These are phyloP conservation scores for Xylaria venustula DNA, from an alignment of 495 filamentous ascomycete species.

Conservation along the genomic window DNA sequence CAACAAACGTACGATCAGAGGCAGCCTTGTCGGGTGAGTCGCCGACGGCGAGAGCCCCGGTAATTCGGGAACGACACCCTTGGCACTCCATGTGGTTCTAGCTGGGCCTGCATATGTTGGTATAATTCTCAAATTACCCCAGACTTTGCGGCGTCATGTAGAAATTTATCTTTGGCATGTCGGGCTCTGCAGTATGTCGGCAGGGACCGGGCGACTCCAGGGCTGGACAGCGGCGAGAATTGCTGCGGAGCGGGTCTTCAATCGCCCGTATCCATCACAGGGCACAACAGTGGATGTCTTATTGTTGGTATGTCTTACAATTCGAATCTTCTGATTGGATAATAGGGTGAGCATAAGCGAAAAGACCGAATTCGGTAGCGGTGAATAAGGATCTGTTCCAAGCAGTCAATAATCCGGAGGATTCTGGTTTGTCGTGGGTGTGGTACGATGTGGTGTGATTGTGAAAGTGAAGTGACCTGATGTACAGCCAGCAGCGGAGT, in stretches of 20 bases:
- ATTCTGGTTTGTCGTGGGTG: neutral
- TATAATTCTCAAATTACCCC: neutral
- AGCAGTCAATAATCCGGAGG: neutral
- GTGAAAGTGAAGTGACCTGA: conserved; percentile 3
- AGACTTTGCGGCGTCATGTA: neutral
- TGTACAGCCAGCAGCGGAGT: neutral
- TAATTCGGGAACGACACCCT: neutral
- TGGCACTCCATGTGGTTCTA: neutral
- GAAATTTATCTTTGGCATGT: neutral
- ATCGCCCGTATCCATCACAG: neutral
- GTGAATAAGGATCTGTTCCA: neutral
- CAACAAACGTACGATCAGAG: conserved; percentile 2
- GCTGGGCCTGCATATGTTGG: neutral
- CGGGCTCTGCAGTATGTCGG: neutral
- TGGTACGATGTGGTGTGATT: conserved; percentile 13
- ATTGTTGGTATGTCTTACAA: neutral
- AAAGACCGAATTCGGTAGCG: neutral
- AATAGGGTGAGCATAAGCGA: neutral
- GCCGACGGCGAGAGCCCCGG: neutral
- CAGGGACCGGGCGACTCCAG: conserved; percentile 1
- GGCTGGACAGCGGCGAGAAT: neutral
- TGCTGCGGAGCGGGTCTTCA: conserved; percentile 1
- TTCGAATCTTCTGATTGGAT: neutral
- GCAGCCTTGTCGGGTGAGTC: neutral
- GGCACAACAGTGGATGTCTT: neutral